These are phyloP conservation scores for Aspergillus coremiiformis DNA, from an alignment of 495 filamentous ascomycete species.

Conservation along the genomic window DNA sequence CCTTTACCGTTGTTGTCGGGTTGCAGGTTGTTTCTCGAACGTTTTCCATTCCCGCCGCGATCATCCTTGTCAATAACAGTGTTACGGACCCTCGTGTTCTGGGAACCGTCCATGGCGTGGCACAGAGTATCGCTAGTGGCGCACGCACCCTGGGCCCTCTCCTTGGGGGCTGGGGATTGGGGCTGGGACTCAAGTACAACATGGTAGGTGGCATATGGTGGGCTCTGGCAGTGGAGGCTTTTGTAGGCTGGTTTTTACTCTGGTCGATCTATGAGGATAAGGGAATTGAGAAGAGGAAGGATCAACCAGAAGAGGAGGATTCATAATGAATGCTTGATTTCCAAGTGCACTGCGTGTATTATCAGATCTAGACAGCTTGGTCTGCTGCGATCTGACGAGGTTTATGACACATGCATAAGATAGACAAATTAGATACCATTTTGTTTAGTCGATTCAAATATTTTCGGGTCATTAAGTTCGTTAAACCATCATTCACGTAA, in stretches of 20 bases:
- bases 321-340: neutral
- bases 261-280: slow-evolving; percentile 49
- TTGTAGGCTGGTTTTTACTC: slow-evolving; percentile 43
- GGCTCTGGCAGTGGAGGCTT: slow-evolving; percentile 46
- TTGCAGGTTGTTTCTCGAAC: slow-evolving; percentile 66
- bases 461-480: neutral
- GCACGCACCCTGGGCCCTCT: slow-evolving; percentile 60
- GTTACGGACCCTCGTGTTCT: slow-evolving; percentile 55
- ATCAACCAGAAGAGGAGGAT: slow-evolving; percentile 16
- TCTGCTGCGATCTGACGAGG: neutral
- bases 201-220: slow-evolving; percentile 67
- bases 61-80: slow-evolving; percentile 64
- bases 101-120: slow-evolving; percentile 64
- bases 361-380: neutral
- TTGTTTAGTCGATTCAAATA: neutral
- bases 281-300: slow-evolving; percentile 31
- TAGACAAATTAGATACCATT: neutral
- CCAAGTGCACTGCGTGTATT: neutral
- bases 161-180: slow-evolving; percentile 57
- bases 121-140: slow-evolving; percentile 52
- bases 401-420: neutral
- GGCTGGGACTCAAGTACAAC: slow-evolving; percentile 55
- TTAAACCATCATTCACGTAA: neutral
- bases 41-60: slow-evolving; percentile 59
- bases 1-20: slow-evolving; percentile 53